These are phyloP conservation scores for Cichorium intybus DNA, from an alignment of 140 eudicot genomes.

Conservation along the genomic window DNA sequence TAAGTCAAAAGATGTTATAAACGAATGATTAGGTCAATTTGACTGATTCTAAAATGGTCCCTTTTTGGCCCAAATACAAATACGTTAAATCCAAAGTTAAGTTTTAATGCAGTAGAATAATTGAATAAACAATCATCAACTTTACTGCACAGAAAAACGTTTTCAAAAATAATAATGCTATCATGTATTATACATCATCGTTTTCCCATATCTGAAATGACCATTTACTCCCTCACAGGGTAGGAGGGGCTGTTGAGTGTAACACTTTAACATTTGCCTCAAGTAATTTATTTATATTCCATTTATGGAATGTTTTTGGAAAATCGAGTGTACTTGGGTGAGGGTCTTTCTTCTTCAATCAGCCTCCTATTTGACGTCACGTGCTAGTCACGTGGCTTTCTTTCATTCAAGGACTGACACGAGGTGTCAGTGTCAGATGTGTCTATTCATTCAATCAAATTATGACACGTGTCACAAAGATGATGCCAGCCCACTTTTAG, in stretches of 20 bases:
- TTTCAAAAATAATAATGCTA: background rate
- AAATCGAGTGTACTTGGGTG: conserved; percentile 31
- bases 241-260: background rate
- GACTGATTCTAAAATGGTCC: background rate
- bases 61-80: no score
- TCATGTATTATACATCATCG: background rate
- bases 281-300: background rate
- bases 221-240: conserved; percentile 18
- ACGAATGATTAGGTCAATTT: background rate
- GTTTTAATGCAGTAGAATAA: background rate
- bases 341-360: conserved; percentile 1
- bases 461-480: conserved; percentile 1
- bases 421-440: conserved; percentile 26
- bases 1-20: no score
- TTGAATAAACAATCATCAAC: no score
- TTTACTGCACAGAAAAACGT: no score
- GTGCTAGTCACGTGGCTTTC: conserved; percentile 28
- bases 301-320: conserved; percentile 15
- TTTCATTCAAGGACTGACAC: conserved; percentile 25
- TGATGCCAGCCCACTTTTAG: conserved; percentile 17
- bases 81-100: background rate
- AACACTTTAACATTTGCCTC: conserved; percentile 19
- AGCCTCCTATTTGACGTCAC: conserved; percentile 16
- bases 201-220: conserved; percentile 1
- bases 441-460: conserved; percentile 16